These are phyloP conservation scores for Rubia balearica DNA, from an alignment of 305 asterid genomes.

Conservation along the genomic window DNA sequence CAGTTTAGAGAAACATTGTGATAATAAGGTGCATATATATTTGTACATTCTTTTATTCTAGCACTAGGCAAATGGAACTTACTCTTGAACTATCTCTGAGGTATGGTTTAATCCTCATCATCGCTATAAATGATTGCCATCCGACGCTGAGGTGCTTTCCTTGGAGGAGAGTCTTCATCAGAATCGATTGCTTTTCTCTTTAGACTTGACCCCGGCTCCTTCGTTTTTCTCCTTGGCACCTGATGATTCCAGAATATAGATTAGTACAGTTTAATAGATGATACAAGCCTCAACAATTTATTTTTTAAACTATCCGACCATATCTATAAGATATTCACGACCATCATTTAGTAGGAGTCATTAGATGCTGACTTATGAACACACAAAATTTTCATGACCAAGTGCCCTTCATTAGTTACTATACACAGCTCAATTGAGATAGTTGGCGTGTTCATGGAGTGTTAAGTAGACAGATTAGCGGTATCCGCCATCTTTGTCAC, in stretches of 20 bases:
- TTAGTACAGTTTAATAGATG: not conserved
- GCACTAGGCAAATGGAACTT: slow-evolving; percentile 7
- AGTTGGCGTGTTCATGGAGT: not conserved
- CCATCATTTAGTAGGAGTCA: not conserved
- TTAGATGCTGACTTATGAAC: not conserved
- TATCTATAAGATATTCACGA: not conserved
- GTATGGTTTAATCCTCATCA: slow-evolving; percentile 56
- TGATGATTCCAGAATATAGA: slow-evolving; percentile 22
- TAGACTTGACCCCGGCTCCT: slow-evolving; percentile 47
- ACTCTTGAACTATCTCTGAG: slow-evolving; percentile 7
- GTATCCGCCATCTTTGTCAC: not conserved
- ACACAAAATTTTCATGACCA: not conserved
- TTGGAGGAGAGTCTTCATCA: slow-evolving; percentile 89
- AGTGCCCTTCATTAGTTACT: not conserved
- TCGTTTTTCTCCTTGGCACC: slow-evolving; percentile 70
- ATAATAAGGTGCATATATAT: not conserved
- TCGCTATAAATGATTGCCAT: slow-evolving; percentile 86
- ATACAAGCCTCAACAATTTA: not conserved
- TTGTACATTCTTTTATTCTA: not conserved
- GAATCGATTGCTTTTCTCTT: slow-evolving; percentile 86
- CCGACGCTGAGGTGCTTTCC: slow-evolving; percentile 75
- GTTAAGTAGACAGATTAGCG: not conserved
- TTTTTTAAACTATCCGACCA: not conserved
- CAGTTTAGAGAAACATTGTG: not conserved
- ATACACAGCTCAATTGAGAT: not conserved